Percentiles rank a stretch among this genome's conserved stretches.
These are phyloP conservation scores for Scytalidium lignicola DNA, from an alignment of 2,329 filamentous ascomycete genomes.

Conservation along the genomic window DNA sequence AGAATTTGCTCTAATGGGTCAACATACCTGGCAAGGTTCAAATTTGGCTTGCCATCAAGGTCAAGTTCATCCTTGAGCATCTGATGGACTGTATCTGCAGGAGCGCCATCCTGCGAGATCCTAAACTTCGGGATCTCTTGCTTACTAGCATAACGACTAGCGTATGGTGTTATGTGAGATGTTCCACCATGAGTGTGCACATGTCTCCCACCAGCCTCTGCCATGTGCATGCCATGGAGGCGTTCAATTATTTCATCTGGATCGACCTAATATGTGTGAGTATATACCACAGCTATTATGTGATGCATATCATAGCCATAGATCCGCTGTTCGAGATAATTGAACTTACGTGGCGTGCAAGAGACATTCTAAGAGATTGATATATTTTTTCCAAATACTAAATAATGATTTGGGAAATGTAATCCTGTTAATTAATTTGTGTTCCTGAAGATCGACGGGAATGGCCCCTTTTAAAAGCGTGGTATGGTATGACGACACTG, in stretches of 20 bases:
- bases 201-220: constrained; percentile 27
- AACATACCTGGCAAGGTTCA: constrained; percentile 56
- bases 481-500: no score
- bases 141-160: constrained; percentile 49
- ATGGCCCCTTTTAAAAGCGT: no score
- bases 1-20: not conserved
- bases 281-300: not conserved
- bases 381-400: no score
- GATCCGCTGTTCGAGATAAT: not conserved
- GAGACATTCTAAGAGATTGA: constrained; percentile 34
- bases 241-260: constrained; percentile 50
- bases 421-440: no score
- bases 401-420: no score
- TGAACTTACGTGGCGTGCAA: constrained; percentile 40
- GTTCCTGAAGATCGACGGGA: no score
- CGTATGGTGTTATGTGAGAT: constrained; percentile 53
- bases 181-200: constrained; percentile 35
- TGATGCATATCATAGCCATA: not conserved
- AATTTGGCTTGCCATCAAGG: constrained; percentile 59
- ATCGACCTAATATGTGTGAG: constrained; percentile 36
- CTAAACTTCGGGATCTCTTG: constrained; percentile 54
- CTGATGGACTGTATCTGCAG: constrained; percentile 59
- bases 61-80: constrained; percentile 59
- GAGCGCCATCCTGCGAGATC: constrained; percentile 52
- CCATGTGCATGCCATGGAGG: constrained; percentile 41